Evolutionary conservation across 495 filamentous ascomycete genomes (phyloP).

Genomic region (Talaromyces stipitatus): DNA sequence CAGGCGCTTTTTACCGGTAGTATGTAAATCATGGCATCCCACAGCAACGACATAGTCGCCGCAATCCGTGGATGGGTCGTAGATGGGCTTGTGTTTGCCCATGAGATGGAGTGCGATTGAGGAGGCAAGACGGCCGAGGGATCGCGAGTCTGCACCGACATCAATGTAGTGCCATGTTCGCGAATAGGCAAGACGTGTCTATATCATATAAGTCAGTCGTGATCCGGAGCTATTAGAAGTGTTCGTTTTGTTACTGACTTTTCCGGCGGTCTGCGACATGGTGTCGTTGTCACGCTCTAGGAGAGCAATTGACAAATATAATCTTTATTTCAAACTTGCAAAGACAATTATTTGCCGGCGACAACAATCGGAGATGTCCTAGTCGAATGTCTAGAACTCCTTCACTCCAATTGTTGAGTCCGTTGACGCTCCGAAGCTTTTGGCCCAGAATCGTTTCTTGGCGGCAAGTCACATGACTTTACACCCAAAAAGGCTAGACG

Average conservation of each 20-base stretch:
- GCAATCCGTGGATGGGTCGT: slow-evolving; percentile 91
- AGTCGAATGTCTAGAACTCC: not conserved
- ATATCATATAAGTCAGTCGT: not conserved
- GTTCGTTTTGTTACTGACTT: slow-evolving; percentile 19
- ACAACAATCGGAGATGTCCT: not conserved
- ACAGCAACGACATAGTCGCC: slow-evolving; percentile 97
- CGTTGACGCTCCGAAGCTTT: not conserved
- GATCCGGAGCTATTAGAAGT: not conserved
- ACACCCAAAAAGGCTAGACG: slow-evolving; percentile 18
- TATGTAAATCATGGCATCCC: slow-evolving; percentile 76
- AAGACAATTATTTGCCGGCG: not conserved
- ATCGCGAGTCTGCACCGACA: slow-evolving; percentile 49
- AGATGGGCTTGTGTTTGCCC: slow-evolving; percentile 99
- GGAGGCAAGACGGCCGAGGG: slow-evolving; percentile 81
- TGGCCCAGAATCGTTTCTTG: not conserved
- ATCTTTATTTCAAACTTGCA: not conserved
- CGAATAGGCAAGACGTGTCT: slow-evolving; percentile 96
- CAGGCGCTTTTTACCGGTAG: slow-evolving; percentile 82
- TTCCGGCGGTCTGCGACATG: slow-evolving; percentile 43
- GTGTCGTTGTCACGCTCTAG: slow-evolving; percentile 8
- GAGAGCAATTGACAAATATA: not conserved
- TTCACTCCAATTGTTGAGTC: not conserved
- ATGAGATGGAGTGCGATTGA: slow-evolving; percentile 87
- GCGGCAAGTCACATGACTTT: slow-evolving; percentile 14
- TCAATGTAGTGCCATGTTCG: slow-evolving; percentile 86